phyloP scores from a whole-genome alignment of 441 rosid species.

The Euphorbia schlechtendalii region DNA sequence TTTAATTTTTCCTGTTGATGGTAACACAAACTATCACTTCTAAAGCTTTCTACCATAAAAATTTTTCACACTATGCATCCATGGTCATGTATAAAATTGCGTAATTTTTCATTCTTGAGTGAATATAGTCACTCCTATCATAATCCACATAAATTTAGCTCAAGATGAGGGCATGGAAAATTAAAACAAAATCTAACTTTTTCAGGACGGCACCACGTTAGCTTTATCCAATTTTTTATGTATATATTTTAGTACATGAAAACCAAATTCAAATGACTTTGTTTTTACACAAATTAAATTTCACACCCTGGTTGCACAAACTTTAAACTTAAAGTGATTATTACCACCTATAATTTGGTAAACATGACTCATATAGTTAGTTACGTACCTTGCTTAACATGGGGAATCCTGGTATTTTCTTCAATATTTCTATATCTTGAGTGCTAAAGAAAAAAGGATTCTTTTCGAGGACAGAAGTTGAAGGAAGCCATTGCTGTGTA shows the following conservation, averaged over 20 bases:
- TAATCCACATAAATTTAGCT: too few species aligned
- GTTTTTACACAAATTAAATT: too few species aligned
- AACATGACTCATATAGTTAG: slow-evolving; percentile 6
- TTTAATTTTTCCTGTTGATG: slow-evolving; percentile 27
- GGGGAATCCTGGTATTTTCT: slow-evolving; percentile 31
- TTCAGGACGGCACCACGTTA: too few species aligned
- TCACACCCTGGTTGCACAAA: too few species aligned
- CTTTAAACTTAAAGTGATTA: not conserved
- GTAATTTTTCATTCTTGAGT: too few species aligned
- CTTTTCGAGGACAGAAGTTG: slow-evolving; percentile 31
- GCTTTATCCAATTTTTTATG: too few species aligned
- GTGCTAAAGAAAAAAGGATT: slow-evolving; percentile 39
- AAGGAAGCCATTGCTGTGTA: slow-evolving; percentile 58
- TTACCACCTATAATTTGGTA: not conserved
- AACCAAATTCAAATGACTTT: too few species aligned
- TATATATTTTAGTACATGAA: too few species aligned
- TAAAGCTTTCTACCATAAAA: not conserved
- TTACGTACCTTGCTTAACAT: slow-evolving; percentile 28
- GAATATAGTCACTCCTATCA: too few species aligned
- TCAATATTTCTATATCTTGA: slow-evolving; percentile 31
- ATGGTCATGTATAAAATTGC: too few species aligned
- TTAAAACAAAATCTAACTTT: too few species aligned
- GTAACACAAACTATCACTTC: slow-evolving; percentile 8
- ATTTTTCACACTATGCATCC: not conserved
- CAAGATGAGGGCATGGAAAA: too few species aligned